Evolutionary conservation across 1,139 yeast species (phyloP), one percentile per base, ranked within the genome.

Genomic region (Pichia sp.): DNA sequence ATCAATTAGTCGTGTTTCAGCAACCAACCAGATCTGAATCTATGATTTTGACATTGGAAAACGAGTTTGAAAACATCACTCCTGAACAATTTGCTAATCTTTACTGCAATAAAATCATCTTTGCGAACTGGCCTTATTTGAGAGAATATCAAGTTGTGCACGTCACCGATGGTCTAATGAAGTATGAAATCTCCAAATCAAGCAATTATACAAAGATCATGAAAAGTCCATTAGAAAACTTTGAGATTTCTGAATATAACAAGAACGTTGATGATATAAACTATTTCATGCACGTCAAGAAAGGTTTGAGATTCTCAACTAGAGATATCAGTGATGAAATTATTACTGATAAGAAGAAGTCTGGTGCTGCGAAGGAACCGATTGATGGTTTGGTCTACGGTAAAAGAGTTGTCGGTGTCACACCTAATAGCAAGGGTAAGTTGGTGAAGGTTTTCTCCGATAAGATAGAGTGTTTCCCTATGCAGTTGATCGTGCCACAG

Each of bases 91-190:
- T 85, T 48, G 79, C 87, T 19, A 70, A 73, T 40, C 67, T 75
- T 47, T 72, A 69, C 41, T 52, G 80, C 37, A 77, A 75, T 37
- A 69, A 74, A 41, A 60, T 74, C 36, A 81, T 83, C 8, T 87
- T 78, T 55, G 73, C 84, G 14, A 77, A 79, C 48, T 91, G 95
- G 93, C 99, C 99, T 20, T 86, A 77, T 55, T 65, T 91, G 48
- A 72, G 79, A 46, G 97, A 91, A 59, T 83, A 88, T 17, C 76
- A 73, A 51, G 76, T 91, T 29, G 66, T 77, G 13, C 70, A 73
- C 27, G 73, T 91, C 7, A 60, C 69, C 32, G 91, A 83, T 57
- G 72, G 68, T 9, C 61, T 65, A 27, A 59, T 59, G 47, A 66
- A 65, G 32, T 73, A 72, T 51, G 78, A 70, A 44, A 50, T 59